These are phyloP conservation scores for Paecilomyces dactylethromorphus DNA, from an alignment of 2,329 filamentous ascomycete species.

Conservation along the genomic window DNA sequence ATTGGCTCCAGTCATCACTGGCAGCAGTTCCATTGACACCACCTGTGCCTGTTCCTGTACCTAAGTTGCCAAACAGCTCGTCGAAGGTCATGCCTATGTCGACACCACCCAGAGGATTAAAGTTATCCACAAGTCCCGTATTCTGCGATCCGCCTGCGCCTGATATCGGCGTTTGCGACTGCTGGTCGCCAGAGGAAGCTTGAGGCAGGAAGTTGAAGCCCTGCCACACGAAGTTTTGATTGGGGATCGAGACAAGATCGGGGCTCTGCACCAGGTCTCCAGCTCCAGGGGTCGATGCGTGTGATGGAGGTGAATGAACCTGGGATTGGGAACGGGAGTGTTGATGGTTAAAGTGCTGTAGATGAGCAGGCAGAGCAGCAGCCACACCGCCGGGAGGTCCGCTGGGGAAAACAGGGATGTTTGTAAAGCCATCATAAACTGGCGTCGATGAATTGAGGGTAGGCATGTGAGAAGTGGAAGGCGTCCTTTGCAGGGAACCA, in stretches of 20 bases:
- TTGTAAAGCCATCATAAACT: conserved; percentile 20
- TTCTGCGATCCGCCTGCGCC: conserved; percentile 13
- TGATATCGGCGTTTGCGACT: conserved; percentile 15
- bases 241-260: conserved; percentile 35
- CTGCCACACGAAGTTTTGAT: conserved; percentile 36
- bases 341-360: conserved; percentile 15
- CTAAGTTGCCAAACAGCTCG: conserved; percentile 34
- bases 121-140: conserved; percentile 21
- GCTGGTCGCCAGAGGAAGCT: conserved; percentile 10
- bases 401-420: conserved; percentile 18
- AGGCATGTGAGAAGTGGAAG: conserved; percentile 8
- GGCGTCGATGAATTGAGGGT: conserved; percentile 14
- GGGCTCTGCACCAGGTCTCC: conserved; percentile 30
- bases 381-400: conserved; percentile 14
- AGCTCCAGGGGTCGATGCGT: conserved; percentile 20
- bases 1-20: conserved; percentile 34
- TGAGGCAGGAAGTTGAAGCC: conserved; percentile 29
- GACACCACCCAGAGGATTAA: conserved; percentile 13
- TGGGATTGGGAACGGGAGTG: conserved; percentile 13
- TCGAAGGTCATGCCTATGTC: conserved; percentile 30
- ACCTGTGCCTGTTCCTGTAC: conserved; percentile 16
- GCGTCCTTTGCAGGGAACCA: conserved; percentile 7
- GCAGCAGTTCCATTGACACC: conserved; percentile 16
- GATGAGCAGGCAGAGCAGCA: conserved; percentile 20
- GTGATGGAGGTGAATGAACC: conserved; percentile 27